Evolutionary conservation across 768 basidiomycete genomes (phyloP), one percentile per base, ranked within the genome.

Genomic region (Termitomyces sp.): DNA sequence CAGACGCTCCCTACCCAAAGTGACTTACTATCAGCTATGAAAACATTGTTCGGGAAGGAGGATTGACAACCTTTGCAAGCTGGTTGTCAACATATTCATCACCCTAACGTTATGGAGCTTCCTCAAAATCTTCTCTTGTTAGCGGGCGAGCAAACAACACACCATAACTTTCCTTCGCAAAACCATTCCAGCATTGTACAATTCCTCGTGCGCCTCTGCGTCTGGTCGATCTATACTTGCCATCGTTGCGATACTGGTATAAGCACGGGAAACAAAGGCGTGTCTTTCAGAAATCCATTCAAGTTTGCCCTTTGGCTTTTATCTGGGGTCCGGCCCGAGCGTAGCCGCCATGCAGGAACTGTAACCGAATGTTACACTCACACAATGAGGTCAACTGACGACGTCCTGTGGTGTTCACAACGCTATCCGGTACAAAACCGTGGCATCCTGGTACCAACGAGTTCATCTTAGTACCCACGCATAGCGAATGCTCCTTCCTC

Each of bases 91-190:
- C 79, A 63, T 77, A 80, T 59, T 72, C 77, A 49, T 79, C 73
- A 3, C 79, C 79, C 79, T 81, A 56, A 22, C 33, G 32, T 36
- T 11, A 24, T 44, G 12, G 36, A 44, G 33, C 36, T 48, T 18
- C n/a, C 33, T 53, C 40, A 59, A 35, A 46, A 6, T 12, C 24
- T 24, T 28, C 20, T n/a, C 18, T 36, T 50, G 48, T 53, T 28
- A 39, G n/a, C 7, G 16, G 38, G 11, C 39, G 16, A 50, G 49
- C 16, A 35, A n/a, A 32, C 12, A 42, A 60, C 66, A 54, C 59
- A 78, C 79, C 77, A 81, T 75, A 9, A 81, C 80, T 56, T 78
- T 73, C 39, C 79, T 70, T 58, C 80, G 71, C 54, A 77, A 61
- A 3, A 66, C 65, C 53, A 79, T 75, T 18, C 80, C 80, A 40